Conservation (phyloP, 257 asterid genomes). For the Vinca minor region DNA sequence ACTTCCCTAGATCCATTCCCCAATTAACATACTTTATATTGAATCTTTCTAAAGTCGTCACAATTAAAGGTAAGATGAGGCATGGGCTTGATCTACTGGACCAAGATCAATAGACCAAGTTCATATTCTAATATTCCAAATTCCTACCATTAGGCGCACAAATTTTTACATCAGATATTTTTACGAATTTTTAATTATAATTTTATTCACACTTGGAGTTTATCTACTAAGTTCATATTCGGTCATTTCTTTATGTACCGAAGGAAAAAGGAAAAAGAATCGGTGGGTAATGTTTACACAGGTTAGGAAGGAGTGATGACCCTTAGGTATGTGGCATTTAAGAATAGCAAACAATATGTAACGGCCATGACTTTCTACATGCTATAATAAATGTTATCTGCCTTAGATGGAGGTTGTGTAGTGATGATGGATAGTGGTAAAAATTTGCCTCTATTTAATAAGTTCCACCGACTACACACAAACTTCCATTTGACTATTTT, state of each 20-base stretch:
- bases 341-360: conserved; percentile 1
- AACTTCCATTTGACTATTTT: background rate
- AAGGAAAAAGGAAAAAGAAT: background rate
- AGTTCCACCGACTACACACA: conserved; percentile 16
- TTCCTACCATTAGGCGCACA: no score
- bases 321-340: background rate
- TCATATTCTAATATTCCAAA: no score
- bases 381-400: conserved; percentile 15
- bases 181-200: no score
- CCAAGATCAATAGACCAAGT: no score
- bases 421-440: background rate
- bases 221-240: no score
- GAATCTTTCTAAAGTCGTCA: no score
- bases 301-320: background rate
- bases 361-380: conserved; percentile 10
- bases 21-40: no score
- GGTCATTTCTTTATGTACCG: background rate
- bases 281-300: background rate
- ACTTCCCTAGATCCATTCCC: no score
- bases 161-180: no score
- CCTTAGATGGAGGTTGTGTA: background rate
- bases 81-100: no score
- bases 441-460: conserved; percentile 7
- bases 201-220: no score
- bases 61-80: no score